Evolutionary conservation across 2,329 filamentous ascomycete species (phyloP).

Genomic region (Pleoardoris graminearum): DNA sequence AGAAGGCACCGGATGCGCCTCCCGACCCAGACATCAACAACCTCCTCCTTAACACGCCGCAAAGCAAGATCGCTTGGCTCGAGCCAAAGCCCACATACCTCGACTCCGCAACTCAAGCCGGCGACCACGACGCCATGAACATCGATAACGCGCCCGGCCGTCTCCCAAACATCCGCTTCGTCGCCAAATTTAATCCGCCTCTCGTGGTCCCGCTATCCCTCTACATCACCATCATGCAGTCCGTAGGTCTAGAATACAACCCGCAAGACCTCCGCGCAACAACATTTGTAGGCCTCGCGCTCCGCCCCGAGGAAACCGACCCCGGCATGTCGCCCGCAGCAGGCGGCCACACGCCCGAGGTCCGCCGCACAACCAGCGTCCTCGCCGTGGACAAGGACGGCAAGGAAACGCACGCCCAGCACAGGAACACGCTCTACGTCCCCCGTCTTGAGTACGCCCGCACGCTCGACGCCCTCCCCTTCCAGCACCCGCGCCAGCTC

Average conservation of each 20-base stretch:
- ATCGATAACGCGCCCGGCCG: constrained; percentile 58
- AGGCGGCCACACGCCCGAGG: constrained; percentile 51
- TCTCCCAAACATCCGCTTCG: constrained; percentile 73
- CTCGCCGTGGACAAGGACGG: constrained; percentile 39
- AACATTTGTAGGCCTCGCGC: constrained; percentile 56
- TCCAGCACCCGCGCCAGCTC: constrained; percentile 77
- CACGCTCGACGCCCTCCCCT: constrained; percentile 68
- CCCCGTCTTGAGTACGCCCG: constrained; percentile 74
- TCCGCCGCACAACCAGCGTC: constrained; percentile 56
- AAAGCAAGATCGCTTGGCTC: constrained; percentile 64
- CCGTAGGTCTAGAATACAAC: constrained; percentile 59
- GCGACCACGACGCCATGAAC: constrained; percentile 58
- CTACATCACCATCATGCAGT: constrained; percentile 64
- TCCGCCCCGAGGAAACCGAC: constrained; percentile 53
- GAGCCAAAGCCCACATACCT: constrained; percentile 68
- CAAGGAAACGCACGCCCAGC: constrained; percentile 32
- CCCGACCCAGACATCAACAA: constrained; percentile 42
- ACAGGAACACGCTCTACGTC: constrained; percentile 66
- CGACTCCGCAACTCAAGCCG: constrained; percentile 29
- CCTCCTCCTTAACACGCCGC: constrained; percentile 50
- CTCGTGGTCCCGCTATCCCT: constrained; percentile 68
- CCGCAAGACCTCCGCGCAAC: constrained; percentile 56
- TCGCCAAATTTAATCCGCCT: constrained; percentile 74
- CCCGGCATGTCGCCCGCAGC: constrained; percentile 55
- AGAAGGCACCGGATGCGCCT: constrained; percentile 55